phyloP scores from a whole-genome alignment of 345 rosid species.

The Syzygium aromaticum region DNA sequence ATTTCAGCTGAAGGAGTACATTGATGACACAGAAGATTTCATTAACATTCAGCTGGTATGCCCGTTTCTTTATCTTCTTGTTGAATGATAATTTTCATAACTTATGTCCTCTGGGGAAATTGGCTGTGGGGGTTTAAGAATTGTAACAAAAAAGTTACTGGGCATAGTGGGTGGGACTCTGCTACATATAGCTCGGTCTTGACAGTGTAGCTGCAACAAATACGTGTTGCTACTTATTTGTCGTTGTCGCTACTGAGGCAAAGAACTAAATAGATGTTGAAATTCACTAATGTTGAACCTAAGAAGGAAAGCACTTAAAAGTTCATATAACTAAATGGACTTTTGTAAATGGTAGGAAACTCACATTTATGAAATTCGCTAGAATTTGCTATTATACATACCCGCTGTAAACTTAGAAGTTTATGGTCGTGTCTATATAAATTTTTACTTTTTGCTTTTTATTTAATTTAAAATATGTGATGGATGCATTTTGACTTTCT shows the following conservation, averaged over 20 bases:
- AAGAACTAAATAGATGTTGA: neutral
- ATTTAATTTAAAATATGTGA: neutral
- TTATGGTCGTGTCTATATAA: neutral
- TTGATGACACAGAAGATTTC: slow-evolving; percentile 95
- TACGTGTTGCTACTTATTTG: neutral
- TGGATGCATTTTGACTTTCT: neutral
- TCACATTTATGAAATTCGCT: neutral
- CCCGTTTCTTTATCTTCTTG: neutral
- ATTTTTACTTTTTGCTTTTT: neutral
- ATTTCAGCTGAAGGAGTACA: slow-evolving; percentile 91
- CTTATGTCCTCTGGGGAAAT: neutral
- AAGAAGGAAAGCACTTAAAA: neutral
- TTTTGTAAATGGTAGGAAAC: neutral
- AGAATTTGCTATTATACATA: neutral
- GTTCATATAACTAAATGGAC: neutral
- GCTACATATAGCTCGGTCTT: neutral
- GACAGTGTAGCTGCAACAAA: neutral
- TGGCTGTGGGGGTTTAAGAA: neutral
- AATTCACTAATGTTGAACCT: neutral
- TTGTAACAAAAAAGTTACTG: neutral
- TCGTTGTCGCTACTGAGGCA: neutral
- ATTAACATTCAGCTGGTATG: slow-evolving; percentile 92
- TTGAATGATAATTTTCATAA: neutral
- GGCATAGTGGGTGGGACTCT: neutral
- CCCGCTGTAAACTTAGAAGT: no score